Evolutionary conservation across 768 basidiomycete species (phyloP), one percentile per base, ranked within the genome.

Genomic region (Chalciporus piperatus): DNA sequence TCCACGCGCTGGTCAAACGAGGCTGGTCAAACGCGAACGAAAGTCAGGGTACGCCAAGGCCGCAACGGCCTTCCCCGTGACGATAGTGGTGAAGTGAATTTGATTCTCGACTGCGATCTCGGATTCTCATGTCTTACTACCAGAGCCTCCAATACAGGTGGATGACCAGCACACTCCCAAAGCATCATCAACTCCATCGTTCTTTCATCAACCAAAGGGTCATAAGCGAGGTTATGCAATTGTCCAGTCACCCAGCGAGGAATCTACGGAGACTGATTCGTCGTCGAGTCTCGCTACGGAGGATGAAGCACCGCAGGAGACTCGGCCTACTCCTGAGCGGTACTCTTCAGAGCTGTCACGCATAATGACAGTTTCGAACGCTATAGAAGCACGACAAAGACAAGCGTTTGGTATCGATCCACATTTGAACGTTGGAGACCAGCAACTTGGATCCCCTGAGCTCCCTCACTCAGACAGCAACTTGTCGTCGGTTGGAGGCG

Each of bases 401-500:
- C 69, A 70, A 53, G 78, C 75, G n/a, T 76, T 80, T 55, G 82
- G 81, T 6, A 77, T 82, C 41, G 73, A 72, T 5, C 68, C 74
- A 3, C 78, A 79, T 3, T 67, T 70, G 9, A 54, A 50, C 25
- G 30, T 51, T 16, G 50, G 51, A 23, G 50, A 41, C 10, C 44
- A 43, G 19, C 44, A 28, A 12, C 37, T 50, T 7, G 40, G 43
- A 23, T 42, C 48, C 35, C 44, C 51, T 19, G 45, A 47, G 22
- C 49, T 67, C 27, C 52, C 75, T 6, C 74, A 72, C 40, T 64
- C 70, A 3, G 78, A 81, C 16, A 83, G 81, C 45, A 75, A 77
- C 17, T 48, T 74, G 46, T 80, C 79, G 1, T 73, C 76, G 14
- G 63, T 78, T 12, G 73, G 63, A 6, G 64, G 72, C 42, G 67